Evolutionary conservation across 108 stramenopile genomes (phyloP), one percentile per base, ranked within the genome.

Genomic region (Cyclotella kingstonii): DNA sequence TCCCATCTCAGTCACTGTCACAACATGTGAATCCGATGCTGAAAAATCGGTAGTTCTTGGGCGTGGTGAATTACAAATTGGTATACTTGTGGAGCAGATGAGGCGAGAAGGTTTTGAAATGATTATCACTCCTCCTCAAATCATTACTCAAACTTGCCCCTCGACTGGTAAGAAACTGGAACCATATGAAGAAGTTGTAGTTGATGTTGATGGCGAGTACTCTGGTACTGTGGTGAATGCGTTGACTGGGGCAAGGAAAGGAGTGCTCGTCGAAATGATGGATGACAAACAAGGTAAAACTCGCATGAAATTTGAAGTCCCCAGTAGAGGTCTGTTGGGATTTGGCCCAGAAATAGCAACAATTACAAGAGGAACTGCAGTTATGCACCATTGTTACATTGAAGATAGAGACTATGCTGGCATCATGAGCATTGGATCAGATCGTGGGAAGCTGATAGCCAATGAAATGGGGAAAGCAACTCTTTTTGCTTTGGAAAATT

Each of bases 61-160:
- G 3, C 66, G 88, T 40, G 93, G 87, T 41, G 89, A 94, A 39
- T 70, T 99, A 14, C 98, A 99, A 70, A 81, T 99, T 46, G 96
- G 95, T 8, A 96, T 99, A 47, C 76, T 99, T 27, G 92, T 98
- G 5, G 98, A 99, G 73, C 91, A 83, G 51, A 98, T 99, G 97
- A 66, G 98, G 7, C 82, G 98, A 7, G 97, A 99, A 73, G 98
- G 98, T 19, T 99, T 83, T 57, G 98, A 99, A 74, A 66, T 99
- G 57, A 77, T 89, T 30, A 86, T 99, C 38, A 89, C 92, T 3
- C 98, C 97, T 6, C 98, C 98, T 9, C 82, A 77, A 44, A 97
- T 94, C 34, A 46, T 99, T 26, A 95, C 95, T 33, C 73, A 64
- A n/a, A 76, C 46, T 6, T 76, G 70, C 40, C 71, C 81, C 10